phyloP scores from a whole-genome alignment of 2,329 filamentous ascomycete genomes.

The Rhinocladiella similis region DNA sequence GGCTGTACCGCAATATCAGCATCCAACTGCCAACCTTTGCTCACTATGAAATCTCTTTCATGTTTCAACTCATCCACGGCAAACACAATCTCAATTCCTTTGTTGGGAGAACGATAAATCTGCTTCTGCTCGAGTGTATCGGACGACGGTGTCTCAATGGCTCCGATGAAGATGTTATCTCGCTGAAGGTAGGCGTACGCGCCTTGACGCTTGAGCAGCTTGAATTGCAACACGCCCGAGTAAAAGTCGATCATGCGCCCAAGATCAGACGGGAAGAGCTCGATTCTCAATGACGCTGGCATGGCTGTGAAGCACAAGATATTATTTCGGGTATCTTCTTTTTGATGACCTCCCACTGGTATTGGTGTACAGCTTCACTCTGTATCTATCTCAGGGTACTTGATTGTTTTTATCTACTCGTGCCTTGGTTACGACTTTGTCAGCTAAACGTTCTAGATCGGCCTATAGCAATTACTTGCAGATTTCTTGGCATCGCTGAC shows the following conservation, averaged over 20 bases:
- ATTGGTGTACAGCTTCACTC: neutral
- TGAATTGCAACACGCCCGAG: constrained; percentile 17
- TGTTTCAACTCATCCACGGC: constrained; percentile 22
- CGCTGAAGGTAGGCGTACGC: constrained; percentile 21
- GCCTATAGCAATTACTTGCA: neutral
- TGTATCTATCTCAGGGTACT: neutral
- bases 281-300: constrained; percentile 23
- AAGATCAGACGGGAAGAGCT: constrained; percentile 21
- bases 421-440: constrained; percentile 3
- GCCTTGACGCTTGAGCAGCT: constrained; percentile 17
- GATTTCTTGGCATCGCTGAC: neutral
- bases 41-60: constrained; percentile 18
- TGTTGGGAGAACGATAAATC: constrained; percentile 11
- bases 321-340: neutral
- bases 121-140: constrained; percentile 14
- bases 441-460: neutral
- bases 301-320: constrained; percentile 3
- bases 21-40: constrained; percentile 14
- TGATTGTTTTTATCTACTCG: neutral
- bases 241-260: constrained; percentile 19
- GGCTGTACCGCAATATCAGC: constrained; percentile 17
- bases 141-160: constrained; percentile 9
- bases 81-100: constrained; percentile 23
- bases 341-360: neutral
- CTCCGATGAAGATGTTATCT: constrained; percentile 22